Evolutionary conservation across 768 basidiomycete genomes (phyloP), one percentile per base, ranked within the genome.

Genomic region (Suillus subalutaceus): DNA sequence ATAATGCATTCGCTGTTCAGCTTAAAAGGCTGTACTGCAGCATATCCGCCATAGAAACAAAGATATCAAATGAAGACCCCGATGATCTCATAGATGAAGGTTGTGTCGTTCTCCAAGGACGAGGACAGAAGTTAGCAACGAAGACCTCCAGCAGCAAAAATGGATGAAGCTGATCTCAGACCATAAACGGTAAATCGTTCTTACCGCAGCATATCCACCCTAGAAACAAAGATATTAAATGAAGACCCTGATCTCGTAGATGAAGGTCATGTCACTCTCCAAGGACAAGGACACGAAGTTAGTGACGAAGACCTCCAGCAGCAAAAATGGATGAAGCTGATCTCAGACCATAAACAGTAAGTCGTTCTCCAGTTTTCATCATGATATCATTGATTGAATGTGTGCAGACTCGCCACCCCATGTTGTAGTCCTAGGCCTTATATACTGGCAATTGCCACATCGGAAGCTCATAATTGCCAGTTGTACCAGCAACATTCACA

Each of bases 21-120:
- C 85, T 96, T 65, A 96, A 94, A 80, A 84, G 84, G 61, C 83
- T 94, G 0, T 98, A 98, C 78, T 88, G 95, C 30, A 86, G 81
- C 26, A 96, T 98, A 71, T 88, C 90, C 10, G 82, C 83, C 5
- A 81, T 97, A 12, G 97, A 99, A 78, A 82, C 84, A 10, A 91
- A 89, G 74, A 82, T 96, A 15, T 83, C 89, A 72, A 75, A 83
- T 65, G 86, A 89, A 61, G 87, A 90, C 62, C 76, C 82, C 0
- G 85, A 85, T 38, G 89, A 89, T 10, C 83, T 85, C 41, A 75
- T 74, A 3, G 85, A 83, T 18, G 80, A 79, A 3, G 69, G 77
- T 60, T 71, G 78, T 9, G 68, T 82, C 2, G 71, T 82, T 52
- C 66, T 80, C 7, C 80, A 80, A 62, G 74, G 65, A 4, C 74